Evolutionary conservation across 2,329 filamentous ascomycete species (phyloP).

Genomic region (Arthrobotrys entomopaga): DNA sequence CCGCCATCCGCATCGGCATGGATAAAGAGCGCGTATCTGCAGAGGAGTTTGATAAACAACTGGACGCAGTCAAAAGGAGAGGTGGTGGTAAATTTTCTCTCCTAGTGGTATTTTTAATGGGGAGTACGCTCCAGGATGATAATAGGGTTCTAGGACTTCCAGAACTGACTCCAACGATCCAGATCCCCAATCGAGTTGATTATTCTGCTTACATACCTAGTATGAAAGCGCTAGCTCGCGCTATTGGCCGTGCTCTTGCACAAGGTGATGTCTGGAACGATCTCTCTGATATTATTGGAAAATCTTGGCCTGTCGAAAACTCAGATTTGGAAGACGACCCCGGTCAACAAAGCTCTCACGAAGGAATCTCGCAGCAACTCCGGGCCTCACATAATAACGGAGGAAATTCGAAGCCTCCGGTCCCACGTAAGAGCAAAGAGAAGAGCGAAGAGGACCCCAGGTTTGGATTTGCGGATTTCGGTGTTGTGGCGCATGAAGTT

Average conservation of each 20-base stretch:
- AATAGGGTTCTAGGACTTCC: conserved; percentile 16
- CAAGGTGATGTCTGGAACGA: neutral
- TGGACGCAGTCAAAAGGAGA: neutral
- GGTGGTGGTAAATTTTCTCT: neutral
- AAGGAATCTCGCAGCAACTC: too few relatives aligned
- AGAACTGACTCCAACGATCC: conserved; percentile 2
- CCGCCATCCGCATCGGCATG: neutral
- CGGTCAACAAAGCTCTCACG: neutral
- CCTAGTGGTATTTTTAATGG: conserved; percentile 11
- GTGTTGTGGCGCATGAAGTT: conserved; percentile 19
- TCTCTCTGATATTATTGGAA: too few relatives aligned
- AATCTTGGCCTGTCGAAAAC: too few relatives aligned
- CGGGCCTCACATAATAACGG: too few relatives aligned
- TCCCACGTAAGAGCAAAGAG: neutral
- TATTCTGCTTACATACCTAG: neutral
- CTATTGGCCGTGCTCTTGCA: neutral
- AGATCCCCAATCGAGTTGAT: neutral
- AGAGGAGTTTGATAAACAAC: neutral
- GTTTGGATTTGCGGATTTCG: conserved; percentile 13
- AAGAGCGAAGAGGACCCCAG: conserved; percentile 6
- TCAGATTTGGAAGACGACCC: too few relatives aligned
- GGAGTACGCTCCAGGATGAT: neutral
- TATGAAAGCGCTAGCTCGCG: neutral
- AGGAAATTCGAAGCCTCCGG: neutral
- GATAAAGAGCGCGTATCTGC: neutral